Evolutionary conservation across 495 filamentous ascomycete genomes (phyloP).

Genomic region (Penicillium cosmopolitanum): DNA sequence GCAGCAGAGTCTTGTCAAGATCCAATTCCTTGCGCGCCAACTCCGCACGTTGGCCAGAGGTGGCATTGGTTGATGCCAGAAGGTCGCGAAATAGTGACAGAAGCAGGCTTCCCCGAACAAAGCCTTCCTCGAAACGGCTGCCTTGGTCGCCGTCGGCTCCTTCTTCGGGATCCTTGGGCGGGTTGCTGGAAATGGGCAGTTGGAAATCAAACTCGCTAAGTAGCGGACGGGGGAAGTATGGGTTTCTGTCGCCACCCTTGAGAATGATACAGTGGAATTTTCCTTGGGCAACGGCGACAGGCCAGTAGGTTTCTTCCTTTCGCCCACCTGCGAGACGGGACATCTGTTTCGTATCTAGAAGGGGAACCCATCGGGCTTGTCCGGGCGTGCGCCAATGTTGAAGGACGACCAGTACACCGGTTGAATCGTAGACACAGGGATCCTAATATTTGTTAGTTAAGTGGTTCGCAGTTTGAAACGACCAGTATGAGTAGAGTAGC

Average conservation of each 20-base stretch:
- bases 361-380: conserved; percentile 87
- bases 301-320: conserved; percentile 92
- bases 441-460: conserved; percentile 56
- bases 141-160: conserved; percentile 41
- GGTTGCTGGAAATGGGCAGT: conserved; percentile 69
- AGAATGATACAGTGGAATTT: conserved; percentile 99
- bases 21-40: conserved; percentile 73
- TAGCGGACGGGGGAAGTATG: conserved; percentile 91
- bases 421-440: conserved; percentile 91
- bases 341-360: conserved; percentile 84
- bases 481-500: neutral
- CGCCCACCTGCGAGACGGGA: conserved; percentile 79
- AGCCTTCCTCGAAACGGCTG: conserved; percentile 70
- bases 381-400: conserved; percentile 87
- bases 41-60: conserved; percentile 64
- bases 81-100: conserved; percentile 74
- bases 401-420: conserved; percentile 81
- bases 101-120: conserved; percentile 72
- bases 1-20: conserved; percentile 84
- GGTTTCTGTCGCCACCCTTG: conserved; percentile 90
- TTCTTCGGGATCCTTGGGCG: conserved; percentile 39
- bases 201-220: conserved; percentile 93
- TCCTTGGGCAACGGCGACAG: conserved; percentile 86
- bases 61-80: conserved; percentile 59
- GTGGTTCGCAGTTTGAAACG: neutral